A percentile compares a stretch with the other conserved stretches of the same genome.
Evolutionary conservation across 2,329 filamentous ascomycete genomes (phyloP).

Genomic region (Ophiostoma ulmi): DNA sequence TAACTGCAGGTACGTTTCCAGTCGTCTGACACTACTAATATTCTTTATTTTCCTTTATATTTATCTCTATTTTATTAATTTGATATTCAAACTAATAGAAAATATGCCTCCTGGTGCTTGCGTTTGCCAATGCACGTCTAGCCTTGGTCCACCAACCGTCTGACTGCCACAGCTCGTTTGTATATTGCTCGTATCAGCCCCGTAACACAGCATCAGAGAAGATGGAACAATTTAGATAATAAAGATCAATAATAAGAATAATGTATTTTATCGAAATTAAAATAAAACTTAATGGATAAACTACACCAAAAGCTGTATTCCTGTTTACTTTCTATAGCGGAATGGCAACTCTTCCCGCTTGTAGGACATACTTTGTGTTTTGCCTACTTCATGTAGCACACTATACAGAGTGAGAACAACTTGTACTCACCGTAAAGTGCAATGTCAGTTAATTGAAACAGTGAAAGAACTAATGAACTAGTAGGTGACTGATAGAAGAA

Average conservation of each 20-base stretch:
- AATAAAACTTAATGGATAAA: no score
- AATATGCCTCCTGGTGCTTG: not conserved
- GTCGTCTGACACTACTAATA: not conserved
- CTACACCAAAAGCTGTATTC: not conserved
- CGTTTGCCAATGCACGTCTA: not conserved
- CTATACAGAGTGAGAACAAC: not conserved
- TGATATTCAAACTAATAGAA: not conserved
- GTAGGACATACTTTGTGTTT: slow-evolving; percentile 14
- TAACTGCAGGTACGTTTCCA: not conserved
- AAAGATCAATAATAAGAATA: not conserved
- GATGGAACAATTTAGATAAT: not conserved
- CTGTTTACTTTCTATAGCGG: not conserved
- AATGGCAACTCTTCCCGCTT: slow-evolving; percentile 20
- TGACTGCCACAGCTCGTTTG: slow-evolving; percentile 12
- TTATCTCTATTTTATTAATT: not conserved
- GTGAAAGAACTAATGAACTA: no score
- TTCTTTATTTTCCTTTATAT: not conserved
- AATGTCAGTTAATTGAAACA: no score
- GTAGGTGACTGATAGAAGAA: not conserved
- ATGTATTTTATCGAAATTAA: no score
- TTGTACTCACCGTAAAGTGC: not conserved
- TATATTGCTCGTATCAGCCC: slow-evolving; percentile 16
- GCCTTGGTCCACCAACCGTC: not conserved
- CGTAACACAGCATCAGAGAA: slow-evolving; percentile 17
- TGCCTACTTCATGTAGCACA: not conserved